Percentiles rank a stretch among this genome's conserved stretches.
Conservation (phyloP, 2,329 filamentous ascomycete species). For the Colletotrichum incanum region DNA sequence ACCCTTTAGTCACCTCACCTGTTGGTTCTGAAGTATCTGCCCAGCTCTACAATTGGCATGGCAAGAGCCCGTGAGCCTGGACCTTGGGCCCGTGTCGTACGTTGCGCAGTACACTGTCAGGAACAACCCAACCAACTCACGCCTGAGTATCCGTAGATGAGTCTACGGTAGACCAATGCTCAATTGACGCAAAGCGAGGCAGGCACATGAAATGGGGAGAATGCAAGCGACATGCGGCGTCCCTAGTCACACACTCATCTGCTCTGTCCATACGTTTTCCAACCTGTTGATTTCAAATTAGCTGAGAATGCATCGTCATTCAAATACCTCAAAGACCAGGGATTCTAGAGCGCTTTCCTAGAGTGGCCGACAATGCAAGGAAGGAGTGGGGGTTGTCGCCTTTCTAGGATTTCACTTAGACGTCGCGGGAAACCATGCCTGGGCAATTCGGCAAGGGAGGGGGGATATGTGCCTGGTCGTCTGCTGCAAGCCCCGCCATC, state of each 20-base stretch:
- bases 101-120: constrained; percentile 17
- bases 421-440: constrained; percentile 9
- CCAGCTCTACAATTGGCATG: background rate
- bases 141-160: background rate
- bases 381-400: constrained; percentile 19
- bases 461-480: constrained; percentile 3
- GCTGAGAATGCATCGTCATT: background rate
- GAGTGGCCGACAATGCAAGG: constrained; percentile 10
- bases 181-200: background rate
- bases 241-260: background rate
- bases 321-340: constrained; percentile 20
- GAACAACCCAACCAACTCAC: constrained; percentile 3
- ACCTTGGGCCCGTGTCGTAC: constrained; percentile 26
- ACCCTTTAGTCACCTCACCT: constrained; percentile 18
- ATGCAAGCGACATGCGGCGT: background rate
- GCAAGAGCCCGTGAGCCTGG: constrained; percentile 15
- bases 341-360: constrained; percentile 21
- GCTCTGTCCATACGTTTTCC: background rate
- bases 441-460: constrained; percentile 2
- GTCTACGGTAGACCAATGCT: background rate
- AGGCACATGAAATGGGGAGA: background rate
- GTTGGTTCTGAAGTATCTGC: constrained; percentile 9
- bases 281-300: background rate
- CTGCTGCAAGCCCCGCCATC: constrained; percentile 38
- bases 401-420: constrained; percentile 6